Conservation (phyloP, 208 protist genomes). For the Trypanosoma platydactyli region DNA sequence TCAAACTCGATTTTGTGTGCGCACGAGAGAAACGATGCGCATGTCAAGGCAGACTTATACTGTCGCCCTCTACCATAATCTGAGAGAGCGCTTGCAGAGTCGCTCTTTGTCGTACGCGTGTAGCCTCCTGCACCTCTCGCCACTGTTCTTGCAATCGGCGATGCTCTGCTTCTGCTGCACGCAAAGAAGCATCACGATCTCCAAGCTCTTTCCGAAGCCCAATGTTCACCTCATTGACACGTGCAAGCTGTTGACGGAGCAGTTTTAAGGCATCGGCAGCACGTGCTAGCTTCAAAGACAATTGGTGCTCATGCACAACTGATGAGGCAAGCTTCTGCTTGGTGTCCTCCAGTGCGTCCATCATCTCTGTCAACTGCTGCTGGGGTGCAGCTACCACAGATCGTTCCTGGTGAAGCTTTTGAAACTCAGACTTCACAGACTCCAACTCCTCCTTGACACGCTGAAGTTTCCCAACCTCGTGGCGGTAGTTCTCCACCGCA, state of each 20-base stretch:
- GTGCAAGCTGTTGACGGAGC: conserved; percentile 22
- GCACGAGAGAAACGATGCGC: background rate
- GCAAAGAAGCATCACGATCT: conserved; percentile 19
- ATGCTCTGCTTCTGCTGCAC: conserved; percentile 19
- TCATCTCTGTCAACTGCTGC: conserved; percentile 34
- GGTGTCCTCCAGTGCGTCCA: conserved; percentile 23
- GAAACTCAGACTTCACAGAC: conserved; percentile 7
- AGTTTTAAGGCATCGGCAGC: conserved; percentile 27
- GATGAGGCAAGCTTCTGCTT: conserved; percentile 24
- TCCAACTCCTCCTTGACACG: conserved; percentile 17
- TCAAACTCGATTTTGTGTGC: background rate
- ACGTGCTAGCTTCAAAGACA: conserved; percentile 20
- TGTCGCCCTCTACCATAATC: conserved; percentile 33
- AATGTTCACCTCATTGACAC: conserved; percentile 22
- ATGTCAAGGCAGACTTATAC: background rate
- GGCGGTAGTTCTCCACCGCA: conserved; percentile 12
- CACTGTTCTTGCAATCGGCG: conserved; percentile 30
- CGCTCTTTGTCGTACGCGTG: conserved; percentile 41
- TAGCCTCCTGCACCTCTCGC: conserved; percentile 38
- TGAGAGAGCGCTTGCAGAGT: conserved; percentile 57
- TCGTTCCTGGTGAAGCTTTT: conserved; percentile 1
- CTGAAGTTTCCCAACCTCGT: conserved; percentile 10
- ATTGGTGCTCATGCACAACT: conserved; percentile 22
- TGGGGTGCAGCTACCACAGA: background rate
- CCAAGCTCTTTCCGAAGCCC: conserved; percentile 23